Percentiles rank a stretch among this genome's conserved stretches.
These are phyloP conservation scores for Dothistroma pini DNA, from an alignment of 2,329 filamentous ascomycete species.

Conservation along the genomic window DNA sequence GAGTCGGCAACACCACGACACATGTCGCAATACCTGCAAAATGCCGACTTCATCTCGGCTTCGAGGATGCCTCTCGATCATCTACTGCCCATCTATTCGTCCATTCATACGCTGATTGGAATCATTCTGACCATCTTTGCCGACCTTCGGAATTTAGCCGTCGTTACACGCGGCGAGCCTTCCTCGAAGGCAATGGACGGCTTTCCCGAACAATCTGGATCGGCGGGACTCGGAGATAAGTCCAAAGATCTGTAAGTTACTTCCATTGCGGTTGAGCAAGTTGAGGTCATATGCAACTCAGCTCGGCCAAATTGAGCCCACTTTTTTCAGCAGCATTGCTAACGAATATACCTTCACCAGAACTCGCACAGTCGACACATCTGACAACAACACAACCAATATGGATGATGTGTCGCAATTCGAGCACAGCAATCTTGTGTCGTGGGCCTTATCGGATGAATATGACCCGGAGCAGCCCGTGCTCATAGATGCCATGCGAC, in stretches of 20 bases:
- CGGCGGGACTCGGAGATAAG: neutral
- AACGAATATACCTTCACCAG: neutral
- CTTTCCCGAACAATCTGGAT: neutral
- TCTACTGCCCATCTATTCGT: neutral
- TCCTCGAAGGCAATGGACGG: neutral
- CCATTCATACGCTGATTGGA: neutral
- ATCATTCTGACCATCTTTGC: neutral
- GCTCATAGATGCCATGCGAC: constrained; percentile 33
- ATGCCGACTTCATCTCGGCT: neutral
- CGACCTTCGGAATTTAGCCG: neutral
- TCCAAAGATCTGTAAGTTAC: neutral
- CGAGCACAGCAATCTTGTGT: constrained; percentile 21
- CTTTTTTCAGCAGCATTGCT: neutral
- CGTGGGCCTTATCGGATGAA: constrained; percentile 21
- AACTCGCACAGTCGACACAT: neutral
- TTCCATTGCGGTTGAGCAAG: neutral
- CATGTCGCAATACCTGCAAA: neutral
- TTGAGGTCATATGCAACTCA: neutral
- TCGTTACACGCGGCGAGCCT: neutral
- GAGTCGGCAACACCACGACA: neutral
- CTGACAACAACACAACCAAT: neutral
- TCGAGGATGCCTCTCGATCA: neutral
- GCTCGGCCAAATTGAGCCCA: neutral
- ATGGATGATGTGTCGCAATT: constrained; percentile 1
- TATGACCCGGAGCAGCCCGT: constrained; percentile 25